Base-by-base conservation (phyloP, 2,329 filamentous ascomycete genomes). In the Colletotrichum lupini region DNA sequence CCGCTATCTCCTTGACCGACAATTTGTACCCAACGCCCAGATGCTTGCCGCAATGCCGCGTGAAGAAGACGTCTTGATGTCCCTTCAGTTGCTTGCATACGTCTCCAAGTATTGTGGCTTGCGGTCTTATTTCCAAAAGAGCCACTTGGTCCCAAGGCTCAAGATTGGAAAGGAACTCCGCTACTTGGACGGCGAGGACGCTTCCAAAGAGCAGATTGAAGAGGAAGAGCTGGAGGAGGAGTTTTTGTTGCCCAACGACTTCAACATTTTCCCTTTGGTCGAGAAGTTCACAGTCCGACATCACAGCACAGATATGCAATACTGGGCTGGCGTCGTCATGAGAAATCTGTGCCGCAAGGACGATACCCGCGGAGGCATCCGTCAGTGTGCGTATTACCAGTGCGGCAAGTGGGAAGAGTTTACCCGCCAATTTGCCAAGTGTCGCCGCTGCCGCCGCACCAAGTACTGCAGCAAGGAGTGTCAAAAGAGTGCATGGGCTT, bases 391-490 rank as follows among this genome's bases (percentile, higher is more conserved):
- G 67, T 98, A 98, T 85, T 99, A 97, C 85, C 92, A 98, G 83
- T 99, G 97, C 82, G 96, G 96, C 74, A 98, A 97, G 81, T 99
- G 97, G 97, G 97, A 99, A 83, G 94, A 98, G 83, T 98, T 92
- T 82, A 95, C 96, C 52, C 92, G 97, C 74, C 96, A 99, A 81
- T 99, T 99, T 83, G 97, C 97, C 77, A 99, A 99, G 85, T 99
- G 97, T 85, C 92, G 97, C 76, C 92, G 97, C 76, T 99, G 97
- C 85, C 92, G 97, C 77, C 92, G 97, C 76, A 99, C 97, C 75
- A 99, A 99, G 83, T 98, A 98, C 86, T 99, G 97, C 91, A 98
- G 95, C 89, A 99, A 99, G 84, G 97, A 99, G 83, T 99, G 97
- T 84, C 97, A 99, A 85, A 98, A 98, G 87, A 97, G 94, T 78